phyloP scores from a whole-genome alignment of 768 basidiomycete genomes.

The Cyathus striatus region DNA sequence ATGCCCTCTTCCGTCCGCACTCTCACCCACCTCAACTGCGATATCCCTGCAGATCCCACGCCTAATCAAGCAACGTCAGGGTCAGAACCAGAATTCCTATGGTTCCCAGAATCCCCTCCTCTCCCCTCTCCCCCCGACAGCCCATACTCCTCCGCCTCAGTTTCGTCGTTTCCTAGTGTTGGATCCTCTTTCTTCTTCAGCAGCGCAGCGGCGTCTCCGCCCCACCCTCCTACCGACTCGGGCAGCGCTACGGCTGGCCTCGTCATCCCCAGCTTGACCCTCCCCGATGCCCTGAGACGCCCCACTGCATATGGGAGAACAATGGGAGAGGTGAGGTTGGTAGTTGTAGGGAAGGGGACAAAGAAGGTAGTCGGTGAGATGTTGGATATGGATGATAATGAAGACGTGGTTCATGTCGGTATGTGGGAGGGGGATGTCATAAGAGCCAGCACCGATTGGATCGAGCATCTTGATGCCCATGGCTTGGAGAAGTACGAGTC shows the following conservation, averaged over 20 bases:
- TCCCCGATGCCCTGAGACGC: constrained; percentile 55
- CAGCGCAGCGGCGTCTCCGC: constrained; percentile 55
- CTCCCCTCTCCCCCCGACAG: constrained; percentile 51
- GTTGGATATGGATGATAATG: constrained; percentile 60
- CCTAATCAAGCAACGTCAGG: too few species aligned
- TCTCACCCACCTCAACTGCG: too few species aligned
- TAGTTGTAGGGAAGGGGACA: constrained; percentile 40
- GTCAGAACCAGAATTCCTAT: too few species aligned
- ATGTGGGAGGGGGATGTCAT: constrained; percentile 51
- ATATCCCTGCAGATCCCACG: too few species aligned
- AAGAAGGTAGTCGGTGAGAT: constrained; percentile 35
- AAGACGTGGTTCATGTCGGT: constrained; percentile 61
- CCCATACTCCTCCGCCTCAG: constrained; percentile 37
- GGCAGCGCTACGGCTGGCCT: constrained; percentile 17
- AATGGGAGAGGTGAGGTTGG: constrained; percentile 52
- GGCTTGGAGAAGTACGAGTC: constrained; percentile 66
- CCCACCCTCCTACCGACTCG: constrained; percentile 34
- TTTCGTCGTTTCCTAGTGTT: constrained; percentile 59
- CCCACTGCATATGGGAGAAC: constrained; percentile 70
- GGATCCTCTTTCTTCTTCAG: constrained; percentile 68
- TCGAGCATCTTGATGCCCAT: constrained; percentile 59
- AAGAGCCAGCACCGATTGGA: constrained; percentile 67
- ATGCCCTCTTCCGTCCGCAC: too few species aligned
- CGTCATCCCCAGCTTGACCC: constrained; percentile 63
- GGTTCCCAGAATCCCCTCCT: constrained; percentile 45